Evolutionary conservation across 75 land plant genomes (phyloP).

Genomic region (Cryptomeria japonica): DNA sequence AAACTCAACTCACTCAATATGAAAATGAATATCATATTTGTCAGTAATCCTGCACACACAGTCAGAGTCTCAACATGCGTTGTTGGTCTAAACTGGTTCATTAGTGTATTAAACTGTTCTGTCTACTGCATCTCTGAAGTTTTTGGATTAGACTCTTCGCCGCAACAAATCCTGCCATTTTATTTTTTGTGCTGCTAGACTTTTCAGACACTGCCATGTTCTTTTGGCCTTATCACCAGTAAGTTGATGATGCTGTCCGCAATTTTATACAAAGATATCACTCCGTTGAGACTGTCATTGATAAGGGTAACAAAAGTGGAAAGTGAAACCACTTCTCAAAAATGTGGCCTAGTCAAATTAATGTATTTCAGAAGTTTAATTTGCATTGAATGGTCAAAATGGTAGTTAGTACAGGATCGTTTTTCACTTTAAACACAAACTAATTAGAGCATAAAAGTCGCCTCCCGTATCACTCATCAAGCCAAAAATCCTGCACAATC

Average conservation of each 20-base stretch:
- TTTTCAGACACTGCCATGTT: not conserved
- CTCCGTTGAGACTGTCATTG: constrained; percentile 9
- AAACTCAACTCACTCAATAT: not conserved
- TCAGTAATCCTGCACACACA: constrained; percentile 10
- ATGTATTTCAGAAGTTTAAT: constrained; percentile 1
- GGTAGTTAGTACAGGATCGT: not conserved
- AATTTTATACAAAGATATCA: constrained; percentile 11
- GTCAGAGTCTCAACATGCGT: constrained; percentile 2
- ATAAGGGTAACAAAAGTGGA: not conserved
- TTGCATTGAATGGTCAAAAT: constrained; percentile 1
- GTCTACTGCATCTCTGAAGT: not conserved
- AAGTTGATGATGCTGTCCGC: not conserved
- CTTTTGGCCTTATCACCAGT: constrained; percentile 6
- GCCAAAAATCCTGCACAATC: not conserved
- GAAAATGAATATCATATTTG: not conserved
- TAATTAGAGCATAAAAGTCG: not conserved
- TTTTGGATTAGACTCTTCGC: not conserved
- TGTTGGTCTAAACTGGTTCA: not conserved
- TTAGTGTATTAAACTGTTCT: not conserved
- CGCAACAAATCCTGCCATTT: constrained; percentile 1
- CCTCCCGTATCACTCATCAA: not conserved
- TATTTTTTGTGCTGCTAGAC: not conserved
- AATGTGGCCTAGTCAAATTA: not conserved
- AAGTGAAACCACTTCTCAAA: constrained; percentile 11
- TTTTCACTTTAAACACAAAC: not conserved